Base-by-base conservation (phyloP, 306 rosid genomes). In the Prunus kanzakura region DNA sequence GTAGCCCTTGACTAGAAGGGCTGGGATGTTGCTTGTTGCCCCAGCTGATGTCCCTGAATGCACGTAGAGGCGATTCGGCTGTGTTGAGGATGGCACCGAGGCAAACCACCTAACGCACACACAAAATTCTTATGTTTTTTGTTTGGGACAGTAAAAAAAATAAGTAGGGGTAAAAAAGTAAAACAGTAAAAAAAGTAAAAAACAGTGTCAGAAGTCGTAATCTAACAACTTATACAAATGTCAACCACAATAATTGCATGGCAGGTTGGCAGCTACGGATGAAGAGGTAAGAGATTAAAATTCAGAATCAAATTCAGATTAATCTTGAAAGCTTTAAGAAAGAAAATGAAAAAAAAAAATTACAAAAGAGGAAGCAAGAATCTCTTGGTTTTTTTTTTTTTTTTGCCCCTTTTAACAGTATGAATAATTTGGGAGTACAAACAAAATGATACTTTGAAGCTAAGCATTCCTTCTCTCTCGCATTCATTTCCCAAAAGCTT, bases 1-100 rank as follows among this genome's bases (percentile, higher is more conserved):
- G 58, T 87, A 92, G 1, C 98, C 98, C 25, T 82, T 79, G 0
- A 58, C 71, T 0, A 94, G 90, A 10, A 82, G 78, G 0, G 86
- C 22, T 22, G 95, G 86, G 2, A 86, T 79, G 71, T 94, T 90
- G 83, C 95, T 90, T 9, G 96, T 94, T 11, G 96, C 93, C 0
- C 98, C 98, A 6, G 35, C 80, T 4, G 97, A 94, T 0, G 97
- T 94, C 3, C 82, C 96, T 0, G 98, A 94, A 78, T 94, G 97
- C n/a, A 94, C 87, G 68, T 23, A 94, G 0, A 94, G 87, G 0
- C 98, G 90, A 67, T 94, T 94, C 0, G 98, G 98, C 25, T 94
- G 98, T 0, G 97, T 94, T 20, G 98, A 90, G 3, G 93, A 75
- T 1, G 98, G 98, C 47, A 91, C 77, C 0, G 98, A 85, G 11